Evolutionary conservation across 2,329 filamentous ascomycete genomes (phyloP).

Genomic region (Pestalotiopsis sp.): DNA sequence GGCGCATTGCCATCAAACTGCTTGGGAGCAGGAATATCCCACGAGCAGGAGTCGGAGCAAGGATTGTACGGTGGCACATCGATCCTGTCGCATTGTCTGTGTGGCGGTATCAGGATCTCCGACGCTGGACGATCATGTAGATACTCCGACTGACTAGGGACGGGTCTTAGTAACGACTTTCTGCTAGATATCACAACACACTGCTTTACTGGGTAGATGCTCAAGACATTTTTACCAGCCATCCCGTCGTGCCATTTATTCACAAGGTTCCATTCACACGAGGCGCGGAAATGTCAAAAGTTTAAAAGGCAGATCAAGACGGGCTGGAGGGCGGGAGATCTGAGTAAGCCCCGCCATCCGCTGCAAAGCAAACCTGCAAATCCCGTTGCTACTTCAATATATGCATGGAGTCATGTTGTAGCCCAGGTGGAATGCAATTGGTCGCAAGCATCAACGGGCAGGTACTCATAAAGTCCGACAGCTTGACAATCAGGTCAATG

Average conservation of each 20-base stretch:
- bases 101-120: not conserved
- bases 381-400: not conserved
- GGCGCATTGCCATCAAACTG: not conserved
- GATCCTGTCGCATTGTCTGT: not conserved
- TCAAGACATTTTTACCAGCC: not conserved
- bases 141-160: not conserved
- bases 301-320: not conserved
- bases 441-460: not conserved
- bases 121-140: not conserved
- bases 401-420: not conserved
- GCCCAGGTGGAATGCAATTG: not conserved
- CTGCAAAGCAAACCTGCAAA: not conserved
- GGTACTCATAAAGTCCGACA: not conserved
- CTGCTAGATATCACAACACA: not conserved
- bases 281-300: not conserved
- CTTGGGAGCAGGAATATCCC: not conserved
- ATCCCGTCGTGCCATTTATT: not conserved
- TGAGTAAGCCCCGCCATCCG: not conserved
- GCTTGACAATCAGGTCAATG: not conserved
- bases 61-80: not conserved
- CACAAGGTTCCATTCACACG: not conserved
- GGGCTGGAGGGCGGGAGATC: not conserved
- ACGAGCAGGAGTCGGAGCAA: not conserved
- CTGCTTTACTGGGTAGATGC: not conserved
- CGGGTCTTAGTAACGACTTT: not conserved